phyloP scores from a whole-genome alignment of 495 filamentous ascomycete genomes.

The Penicillium coprophilum region DNA sequence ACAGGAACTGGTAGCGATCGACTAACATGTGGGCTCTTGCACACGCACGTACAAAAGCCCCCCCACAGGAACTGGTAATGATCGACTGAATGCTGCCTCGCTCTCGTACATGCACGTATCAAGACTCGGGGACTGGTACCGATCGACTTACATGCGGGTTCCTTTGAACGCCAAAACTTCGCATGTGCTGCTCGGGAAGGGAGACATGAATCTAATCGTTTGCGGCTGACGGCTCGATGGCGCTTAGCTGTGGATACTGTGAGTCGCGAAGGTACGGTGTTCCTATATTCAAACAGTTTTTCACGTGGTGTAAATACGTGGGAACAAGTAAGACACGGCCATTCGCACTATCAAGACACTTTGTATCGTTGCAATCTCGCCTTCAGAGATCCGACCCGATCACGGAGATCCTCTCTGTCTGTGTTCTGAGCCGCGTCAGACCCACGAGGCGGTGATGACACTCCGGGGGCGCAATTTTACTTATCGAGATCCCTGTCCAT shows the following conservation, averaged over 20 bases:
- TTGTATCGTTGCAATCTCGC: not conserved
- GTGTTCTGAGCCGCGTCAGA: slow-evolving; percentile 24
- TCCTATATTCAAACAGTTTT: not conserved
- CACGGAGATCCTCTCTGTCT: slow-evolving; percentile 11
- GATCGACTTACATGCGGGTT: not conserved
- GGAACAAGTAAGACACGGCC: not conserved
- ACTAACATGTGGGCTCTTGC: not conserved
- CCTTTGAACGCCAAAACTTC: not conserved
- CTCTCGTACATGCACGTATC: not conserved
- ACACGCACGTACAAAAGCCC: not conserved
- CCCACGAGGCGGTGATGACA: slow-evolving; percentile 23
- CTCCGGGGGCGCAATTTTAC: slow-evolving; percentile 13
- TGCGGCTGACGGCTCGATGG: not conserved
- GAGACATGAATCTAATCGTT: slow-evolving; percentile 8
- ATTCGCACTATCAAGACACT: not conserved
- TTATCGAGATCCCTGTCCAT: slow-evolving; percentile 8
- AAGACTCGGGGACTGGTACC: slow-evolving; percentile 5
- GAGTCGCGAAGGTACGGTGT: not conserved
- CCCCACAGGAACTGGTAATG: slow-evolving; percentile 12
- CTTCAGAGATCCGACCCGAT: slow-evolving; percentile 14
- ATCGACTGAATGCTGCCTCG: slow-evolving; percentile 1
- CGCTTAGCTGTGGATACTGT: not conserved
- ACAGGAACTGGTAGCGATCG: slow-evolving; percentile 15
- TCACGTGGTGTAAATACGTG: not conserved
- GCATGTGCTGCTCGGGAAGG: not conserved